Base-by-base conservation (phyloP, 2,329 filamentous ascomycete genomes). In the Pezicula neosporulosa region DNA sequence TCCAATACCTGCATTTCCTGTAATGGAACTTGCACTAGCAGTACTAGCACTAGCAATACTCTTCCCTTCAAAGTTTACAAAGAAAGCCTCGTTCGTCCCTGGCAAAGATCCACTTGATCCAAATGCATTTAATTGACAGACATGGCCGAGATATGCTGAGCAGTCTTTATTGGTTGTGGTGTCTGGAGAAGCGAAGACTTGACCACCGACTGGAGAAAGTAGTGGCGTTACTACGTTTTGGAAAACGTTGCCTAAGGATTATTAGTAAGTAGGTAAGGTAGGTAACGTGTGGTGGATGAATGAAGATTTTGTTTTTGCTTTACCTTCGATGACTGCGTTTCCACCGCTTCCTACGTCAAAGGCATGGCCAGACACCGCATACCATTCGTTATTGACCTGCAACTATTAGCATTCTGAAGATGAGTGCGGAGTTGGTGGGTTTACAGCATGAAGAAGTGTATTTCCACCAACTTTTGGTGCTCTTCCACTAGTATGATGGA, bases 401-500 rank as follows among this genome's bases (percentile, higher is more conserved):
- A 24, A 24, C 24, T 24, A 24, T 24, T 24, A 4, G 7, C 5
- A 24, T 4, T 24, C 7, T 24, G 24, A 24, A 24, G 6, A 4
- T 24, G 6, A 24, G 24, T n/a, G n/a, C n/a, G n/a, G n/a, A 6
- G 1, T 24, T 24, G 3, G 7, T 24, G 7, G 24, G 3, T 6
- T 24, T 24, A 24, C 68, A 51, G 68, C 70, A 52, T 73, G 73
- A 56, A 65, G 60, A 48, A 68, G 62, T 48, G 66, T 67, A 48
- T 70, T 67, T 37, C 64, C 64, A 45, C 64, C 64, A 13, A 78
- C 64, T 61, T 75, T 72, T 24, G 73, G 73, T 4, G 66, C 63
- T 42, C 74, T 72, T 12, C 74, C 74, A 2, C 70, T 71, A 16
- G 69, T 66, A 57, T 75, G 63, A 61, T 74, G 71, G 56, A 74